Evolutionary conservation across 176 grass and related monocot genomes (phyloP), one percentile per base, ranked within the genome.

Genomic region (Carex scoparia): DNA sequence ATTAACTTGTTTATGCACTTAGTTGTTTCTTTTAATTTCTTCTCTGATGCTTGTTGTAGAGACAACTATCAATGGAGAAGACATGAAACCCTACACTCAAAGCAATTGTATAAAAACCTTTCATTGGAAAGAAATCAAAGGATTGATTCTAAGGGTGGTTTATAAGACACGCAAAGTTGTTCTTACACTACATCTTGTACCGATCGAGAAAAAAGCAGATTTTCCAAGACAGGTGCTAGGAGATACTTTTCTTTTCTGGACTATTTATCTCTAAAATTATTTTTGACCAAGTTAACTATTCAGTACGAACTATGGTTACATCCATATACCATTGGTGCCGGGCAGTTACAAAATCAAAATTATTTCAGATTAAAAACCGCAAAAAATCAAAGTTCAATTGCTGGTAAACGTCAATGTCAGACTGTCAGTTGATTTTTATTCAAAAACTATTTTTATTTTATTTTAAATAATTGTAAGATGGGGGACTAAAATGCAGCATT

Each of bases 101-200:
- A 67, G 61, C 51, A 63, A 9, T 76, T 82, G 82, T n/a, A 15
- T 69, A 28, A 6, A 23, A 86, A 61, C 40, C 68, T 74, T 49
- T 15, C 28, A 58, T 23, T 51, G 61, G 72, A 53, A 48, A 86
- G 35, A 35, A 85, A 56, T 76, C 19, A 15, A 2, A 83, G 62
- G 76, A 48, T 16, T 48, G 10, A 48, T 31, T 27, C 65, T 42
- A 31, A 14, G 9, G 46, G 30, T 82, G 56, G 57, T 71, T 79
- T 84, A 62, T 61, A 37, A 71, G 63, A 69, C 74, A 74, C 30
- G 14, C 91, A 83, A 15, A 82, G 23, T 49, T 74, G 80, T 76
- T 86, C 87, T 79, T 81, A 83, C 35, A 86, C 79, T 91, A 86
- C 94, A 69, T 86, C 84, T 37, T 87, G 54, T 67, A 83, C 37